These are phyloP conservation scores for Penicillium griseofulvum DNA, from an alignment of 2,329 filamentous ascomycete genomes.

Conservation along the genomic window DNA sequence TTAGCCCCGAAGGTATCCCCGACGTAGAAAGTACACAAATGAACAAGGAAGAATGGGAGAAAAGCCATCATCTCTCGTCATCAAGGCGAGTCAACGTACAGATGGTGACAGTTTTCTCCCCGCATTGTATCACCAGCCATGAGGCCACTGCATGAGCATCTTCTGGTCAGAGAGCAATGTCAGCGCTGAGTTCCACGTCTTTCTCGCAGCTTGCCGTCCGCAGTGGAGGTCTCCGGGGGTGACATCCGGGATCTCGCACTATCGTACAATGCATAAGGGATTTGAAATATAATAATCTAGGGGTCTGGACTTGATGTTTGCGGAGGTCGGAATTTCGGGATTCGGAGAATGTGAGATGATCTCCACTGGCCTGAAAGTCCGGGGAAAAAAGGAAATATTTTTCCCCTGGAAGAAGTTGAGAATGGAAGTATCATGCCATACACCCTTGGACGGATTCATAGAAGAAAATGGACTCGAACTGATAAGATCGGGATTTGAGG, in stretches of 20 bases:
- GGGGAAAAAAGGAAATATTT: not conserved
- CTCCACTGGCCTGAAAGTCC: slow-evolving; percentile 7
- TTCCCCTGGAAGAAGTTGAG: not conserved
- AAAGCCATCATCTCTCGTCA: not conserved
- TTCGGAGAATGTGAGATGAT: slow-evolving; percentile 7
- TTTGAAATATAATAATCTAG: not conserved
- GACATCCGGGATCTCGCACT: not conserved
- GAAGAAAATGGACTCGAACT: not conserved
- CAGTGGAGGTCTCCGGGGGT: slow-evolving; percentile 20
- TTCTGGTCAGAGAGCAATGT: not conserved
- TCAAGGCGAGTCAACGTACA: not conserved
- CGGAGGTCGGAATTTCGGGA: slow-evolving; percentile 20
- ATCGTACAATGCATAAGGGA: not conserved
- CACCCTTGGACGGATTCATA: not conserved
- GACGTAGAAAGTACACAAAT: not conserved
- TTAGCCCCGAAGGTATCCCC: not conserved
- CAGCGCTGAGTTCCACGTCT: not conserved
- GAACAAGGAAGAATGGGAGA: not conserved
- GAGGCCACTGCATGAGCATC: not conserved
- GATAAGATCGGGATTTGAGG: slow-evolving; percentile 31
- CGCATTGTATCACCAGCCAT: not conserved
- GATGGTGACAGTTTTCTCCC: not conserved
- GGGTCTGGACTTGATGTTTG: not conserved
- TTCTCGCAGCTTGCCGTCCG: slow-evolving; percentile 10
- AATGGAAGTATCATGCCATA: slow-evolving; percentile 1